Conservation (phyloP, 1,284 basidiomycete genomes). For the Ganoderma meredithae region DNA sequence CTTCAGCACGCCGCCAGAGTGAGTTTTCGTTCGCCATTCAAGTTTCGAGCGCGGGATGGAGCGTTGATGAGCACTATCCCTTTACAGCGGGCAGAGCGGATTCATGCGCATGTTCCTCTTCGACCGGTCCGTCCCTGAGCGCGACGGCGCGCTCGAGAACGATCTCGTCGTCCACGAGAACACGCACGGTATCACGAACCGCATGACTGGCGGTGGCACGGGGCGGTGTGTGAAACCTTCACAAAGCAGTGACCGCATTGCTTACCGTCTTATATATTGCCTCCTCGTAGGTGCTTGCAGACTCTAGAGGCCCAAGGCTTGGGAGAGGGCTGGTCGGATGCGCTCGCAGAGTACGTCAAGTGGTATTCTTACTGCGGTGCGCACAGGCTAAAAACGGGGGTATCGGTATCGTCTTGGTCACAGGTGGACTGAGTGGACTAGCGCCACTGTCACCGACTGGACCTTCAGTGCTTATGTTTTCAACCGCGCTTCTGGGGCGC, state of each 20-base stretch:
- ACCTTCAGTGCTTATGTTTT: constrained; percentile 49
- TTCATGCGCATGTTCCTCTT: constrained; percentile 47
- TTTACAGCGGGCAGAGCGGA: constrained; percentile 4
- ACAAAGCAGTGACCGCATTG: too few species aligned
- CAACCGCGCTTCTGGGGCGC: constrained; percentile 44
- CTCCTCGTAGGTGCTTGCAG: constrained; percentile 50
- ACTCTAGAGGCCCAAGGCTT: constrained; percentile 55
- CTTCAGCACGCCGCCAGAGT: constrained; percentile 45
- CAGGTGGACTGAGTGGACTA: constrained; percentile 50
- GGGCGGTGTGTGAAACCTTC: constrained; percentile 35
- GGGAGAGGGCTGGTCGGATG: constrained; percentile 64
- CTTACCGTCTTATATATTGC: too few species aligned
- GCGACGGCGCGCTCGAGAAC: constrained; percentile 56
- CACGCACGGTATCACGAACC: constrained; percentile 58
- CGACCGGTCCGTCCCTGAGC: constrained; percentile 45
- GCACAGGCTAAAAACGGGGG: neutral
- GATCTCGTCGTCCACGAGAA: constrained; percentile 57
- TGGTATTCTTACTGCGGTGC: too few species aligned
- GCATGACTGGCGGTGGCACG: constrained; percentile 60
- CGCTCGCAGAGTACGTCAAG: constrained; percentile 48
- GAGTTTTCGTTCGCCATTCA: too few species aligned
- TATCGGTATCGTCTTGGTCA: too few species aligned
- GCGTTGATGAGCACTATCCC: neutral
- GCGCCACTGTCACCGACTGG: constrained; percentile 47
- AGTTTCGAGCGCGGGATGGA: too few species aligned